Evolutionary conservation across 257 asterid species (phyloP), one percentile per base, ranked within the genome.

Genomic region (Knoxia roxburghii): DNA sequence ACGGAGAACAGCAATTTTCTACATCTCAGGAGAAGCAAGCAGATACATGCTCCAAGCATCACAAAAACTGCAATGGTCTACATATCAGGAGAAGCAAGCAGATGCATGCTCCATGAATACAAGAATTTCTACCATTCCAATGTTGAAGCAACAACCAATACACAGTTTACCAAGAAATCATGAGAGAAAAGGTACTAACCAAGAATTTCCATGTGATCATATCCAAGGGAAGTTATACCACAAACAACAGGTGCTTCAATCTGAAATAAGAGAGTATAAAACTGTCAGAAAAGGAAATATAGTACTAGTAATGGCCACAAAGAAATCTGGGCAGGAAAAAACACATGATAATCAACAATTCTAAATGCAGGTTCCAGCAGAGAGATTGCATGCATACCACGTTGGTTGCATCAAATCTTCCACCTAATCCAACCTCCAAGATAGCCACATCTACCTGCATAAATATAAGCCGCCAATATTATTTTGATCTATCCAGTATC

Each of bases 361-460:
- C 59, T 27, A 20, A 61, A 57, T 45, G 46, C 59, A 40, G 59
- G 30, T 68, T 37, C 59, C 55, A 51, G 56, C 57, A 23, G 30
- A 26, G 64, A 68, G 39, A 63, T 60, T 35, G 63, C 65, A 68
- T 46, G 55, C 90, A 72, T 90, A 94, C 99, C 96, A 94, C 95
- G 78, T 94, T 94, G 46, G 99, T 94, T 51, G 99, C 95, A 72
- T 94, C 99, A 82, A 77, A 90, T 71, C 76, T 90, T 64, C 99
- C 99, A 64, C 99, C 99, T 73, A 94, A 75, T 53, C 99, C 99
- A 79, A 94, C 99, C 81, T 94, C 99, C 85, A 94, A 68, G 60
- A 94, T 94, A 72, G 83, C 95, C 77, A 90, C 96, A 77, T 94
- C 97, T 27, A 90, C 99, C 99, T 90, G 92, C 64, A 76, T 61